Conservation (phyloP, 306 rosid genomes). For the Spatholobus suberectus region DNA sequence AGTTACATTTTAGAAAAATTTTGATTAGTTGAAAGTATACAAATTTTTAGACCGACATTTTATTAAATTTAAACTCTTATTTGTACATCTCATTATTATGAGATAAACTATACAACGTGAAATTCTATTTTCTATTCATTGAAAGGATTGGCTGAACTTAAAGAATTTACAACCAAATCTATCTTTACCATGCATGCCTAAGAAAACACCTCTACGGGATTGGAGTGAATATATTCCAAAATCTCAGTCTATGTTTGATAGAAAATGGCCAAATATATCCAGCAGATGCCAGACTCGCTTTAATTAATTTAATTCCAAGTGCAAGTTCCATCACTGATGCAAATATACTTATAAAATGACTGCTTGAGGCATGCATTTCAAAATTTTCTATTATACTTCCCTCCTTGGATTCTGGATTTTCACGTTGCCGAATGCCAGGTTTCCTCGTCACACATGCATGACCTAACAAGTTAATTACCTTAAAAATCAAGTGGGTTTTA, state of each 20-base stretch:
- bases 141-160: neutral
- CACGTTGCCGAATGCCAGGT: slow-evolving; percentile 65
- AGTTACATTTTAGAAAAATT: too few species aligned
- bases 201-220: neutral
- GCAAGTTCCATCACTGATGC: slow-evolving; percentile 54
- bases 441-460: slow-evolving; percentile 84
- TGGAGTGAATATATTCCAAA: slow-evolving; percentile 34
- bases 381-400: slow-evolving; percentile 45
- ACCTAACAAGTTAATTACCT: slow-evolving; percentile 36
- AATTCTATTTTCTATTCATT: neutral
- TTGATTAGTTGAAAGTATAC: too few species aligned
- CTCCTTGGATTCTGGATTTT: slow-evolving; percentile 85
- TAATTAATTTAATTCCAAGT: slow-evolving; percentile 46
- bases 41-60: too few species aligned
- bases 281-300: slow-evolving; percentile 65
- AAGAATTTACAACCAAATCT: neutral
- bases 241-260: slow-evolving; percentile 37
- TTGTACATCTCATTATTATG: too few species aligned
- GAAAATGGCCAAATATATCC: slow-evolving; percentile 58
- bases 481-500: slow-evolving; percentile 19
- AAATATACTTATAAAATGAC: slow-evolving; percentile 15
- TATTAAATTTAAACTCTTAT: neutral
- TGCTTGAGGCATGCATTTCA: slow-evolving; percentile 24
- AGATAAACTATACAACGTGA: neutral
- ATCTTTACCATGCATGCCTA: neutral